A percentile compares a stretch with the other conserved stretches of the same genome.
phyloP scores from a whole-genome alignment of 352 stramenopile species.

The Hyaloperonospora brassicae region DNA sequence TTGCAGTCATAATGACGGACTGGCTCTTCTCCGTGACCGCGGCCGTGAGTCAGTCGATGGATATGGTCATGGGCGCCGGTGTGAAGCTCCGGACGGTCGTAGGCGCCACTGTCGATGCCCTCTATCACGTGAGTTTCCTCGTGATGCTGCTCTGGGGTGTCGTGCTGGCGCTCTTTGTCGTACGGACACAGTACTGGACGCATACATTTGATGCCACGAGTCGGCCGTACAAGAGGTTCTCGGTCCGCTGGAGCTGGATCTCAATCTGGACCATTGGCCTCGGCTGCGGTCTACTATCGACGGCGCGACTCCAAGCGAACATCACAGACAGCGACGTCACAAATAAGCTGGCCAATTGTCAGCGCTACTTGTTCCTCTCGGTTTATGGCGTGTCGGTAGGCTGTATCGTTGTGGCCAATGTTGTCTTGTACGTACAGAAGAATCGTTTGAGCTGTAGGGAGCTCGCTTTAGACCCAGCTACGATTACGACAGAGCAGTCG shows the following conservation, averaged over 20 bases:
- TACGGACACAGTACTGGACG: conserved; percentile 21
- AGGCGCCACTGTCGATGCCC: conserved; percentile 31
- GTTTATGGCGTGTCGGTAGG: conserved; percentile 29
- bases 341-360: conserved; percentile 7
- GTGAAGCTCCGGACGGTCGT: conserved; percentile 33
- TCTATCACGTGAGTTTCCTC: conserved; percentile 35
- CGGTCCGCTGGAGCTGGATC: conserved; percentile 40
- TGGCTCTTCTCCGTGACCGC: conserved; percentile 44
- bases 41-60: conserved; percentile 43
- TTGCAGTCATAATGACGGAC: conserved; percentile 48
- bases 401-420: conserved; percentile 26
- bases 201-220: conserved; percentile 7
- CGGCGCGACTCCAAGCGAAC: conserved; percentile 22
- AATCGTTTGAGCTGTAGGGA: conserved; percentile 7
- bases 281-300: conserved; percentile 32
- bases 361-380: conserved; percentile 27
- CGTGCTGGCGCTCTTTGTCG: conserved; percentile 41
- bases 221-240: conserved; percentile 25
- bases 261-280: conserved; percentile 39
- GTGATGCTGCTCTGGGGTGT: conserved; percentile 43
- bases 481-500: conserved; percentile 14
- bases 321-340: conserved; percentile 17
- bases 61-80: conserved; percentile 39
- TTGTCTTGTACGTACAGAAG: conserved; percentile 27
- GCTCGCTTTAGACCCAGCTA: conserved; percentile 7